Evolutionary conservation across 208 protist genomes (phyloP), one percentile per base, ranked within the genome.

Genomic region (Crithidia fasciculata): DNA sequence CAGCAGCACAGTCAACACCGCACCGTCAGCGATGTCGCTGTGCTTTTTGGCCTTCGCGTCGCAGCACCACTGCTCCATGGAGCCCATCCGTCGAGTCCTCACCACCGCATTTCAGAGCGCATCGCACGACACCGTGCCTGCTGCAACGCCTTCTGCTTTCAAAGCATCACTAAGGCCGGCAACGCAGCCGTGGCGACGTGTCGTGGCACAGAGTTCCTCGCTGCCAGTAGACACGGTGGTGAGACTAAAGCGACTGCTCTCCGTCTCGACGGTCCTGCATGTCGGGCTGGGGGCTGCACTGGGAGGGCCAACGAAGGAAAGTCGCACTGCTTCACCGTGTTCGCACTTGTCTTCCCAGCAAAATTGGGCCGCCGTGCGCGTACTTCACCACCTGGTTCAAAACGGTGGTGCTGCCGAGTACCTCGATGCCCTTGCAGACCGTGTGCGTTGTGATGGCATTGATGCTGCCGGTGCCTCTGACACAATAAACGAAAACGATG

Each of bases 351-450:
- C 28, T 28, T 28, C n/a, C 8, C 65, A 39, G 12, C 58, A 62
- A 44, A 15, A 8, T 9, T 72, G 73, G 73, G n/a, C 41, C 2
- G 73, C 66, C 4, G 39, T 69, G 52, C 65, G 63, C 7, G 47
- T 39, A 5, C 28, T 78, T 36, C 52, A 62, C 45, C 47, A 68
- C 43, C 36, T 78, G 12, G 47, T 63, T 37, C 60, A 44, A 7
- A 68, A 72, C 50, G 73, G 66, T 15, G 62, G 49, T 18, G 66
- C 57, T 6, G 15, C 44, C 7, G 65, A 78, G 8, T 78, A 78
- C 52, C 13, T 78, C 36, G 52, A 39, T 18, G 65, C 39, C 4
- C 36, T 78, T 57, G 43, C 37, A 28, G 63, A 56, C 4, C 5
- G 60, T 13, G 6, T 52, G 8, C 13, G 5, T 4, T 0, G 15